These are phyloP conservation scores for Tolypocladium guangdongense DNA, from an alignment of 2,329 filamentous ascomycete species.

Conservation along the genomic window DNA sequence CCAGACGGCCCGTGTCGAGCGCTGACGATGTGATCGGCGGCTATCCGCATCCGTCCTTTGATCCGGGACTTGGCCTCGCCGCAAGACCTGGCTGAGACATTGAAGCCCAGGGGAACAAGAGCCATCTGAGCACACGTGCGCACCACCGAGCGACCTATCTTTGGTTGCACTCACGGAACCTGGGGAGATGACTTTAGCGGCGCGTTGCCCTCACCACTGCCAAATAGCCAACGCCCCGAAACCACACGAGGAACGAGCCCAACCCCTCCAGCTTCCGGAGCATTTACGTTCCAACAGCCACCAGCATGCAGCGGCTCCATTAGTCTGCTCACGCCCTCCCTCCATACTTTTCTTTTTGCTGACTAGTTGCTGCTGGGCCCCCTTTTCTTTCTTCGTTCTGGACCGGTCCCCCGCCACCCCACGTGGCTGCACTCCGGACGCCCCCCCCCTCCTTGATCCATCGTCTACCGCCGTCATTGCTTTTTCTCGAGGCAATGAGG, in stretches of 20 bases:
- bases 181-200: not conserved
- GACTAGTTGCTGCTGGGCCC: not conserved
- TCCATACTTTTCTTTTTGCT: not conserved
- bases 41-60: too few species aligned
- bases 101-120: not conserved
- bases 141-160: not conserved
- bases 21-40: slow-evolving; percentile 1
- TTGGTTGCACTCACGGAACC: not conserved
- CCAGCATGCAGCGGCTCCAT: not conserved
- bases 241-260: not conserved
- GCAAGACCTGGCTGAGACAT: slow-evolving; percentile 4
- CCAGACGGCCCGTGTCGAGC: not conserved
- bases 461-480: not conserved
- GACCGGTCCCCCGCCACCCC: not conserved
- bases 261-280: too few species aligned
- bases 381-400: not conserved
- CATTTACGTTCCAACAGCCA: not conserved
- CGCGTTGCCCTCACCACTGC: too few species aligned
- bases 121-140: not conserved
- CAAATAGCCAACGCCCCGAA: not conserved
- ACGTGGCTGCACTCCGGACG: not conserved
- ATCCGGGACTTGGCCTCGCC: not conserved
- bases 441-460: not conserved
- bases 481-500: not conserved
- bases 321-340: not conserved